phyloP scores from a whole-genome alignment of 331 rosid species.

The Pyrus hybrid region DNA sequence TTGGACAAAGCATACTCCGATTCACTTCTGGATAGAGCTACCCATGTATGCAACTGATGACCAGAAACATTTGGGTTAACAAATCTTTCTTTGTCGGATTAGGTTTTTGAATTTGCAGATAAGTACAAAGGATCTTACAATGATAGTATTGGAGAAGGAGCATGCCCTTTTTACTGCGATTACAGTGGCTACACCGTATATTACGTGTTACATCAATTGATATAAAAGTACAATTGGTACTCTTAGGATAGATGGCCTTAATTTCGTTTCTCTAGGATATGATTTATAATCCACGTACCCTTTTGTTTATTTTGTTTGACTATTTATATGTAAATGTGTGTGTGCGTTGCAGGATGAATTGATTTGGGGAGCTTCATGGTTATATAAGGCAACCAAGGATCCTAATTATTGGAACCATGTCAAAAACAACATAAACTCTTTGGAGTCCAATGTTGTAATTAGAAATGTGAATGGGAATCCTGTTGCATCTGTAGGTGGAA shows the following conservation, averaged over 20 bases:
- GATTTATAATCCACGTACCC: too few species aligned
- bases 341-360: conserved; percentile 40
- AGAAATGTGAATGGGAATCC: conserved; percentile 3
- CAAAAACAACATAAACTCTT: conserved; percentile 17
- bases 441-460: background rate
- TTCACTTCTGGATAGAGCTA: conserved; percentile 11
- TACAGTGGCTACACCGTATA: background rate
- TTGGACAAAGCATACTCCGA: conserved; percentile 8
- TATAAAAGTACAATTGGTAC: background rate
- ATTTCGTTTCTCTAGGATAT: background rate
- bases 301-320: too few species aligned
- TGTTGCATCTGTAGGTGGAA: background rate
- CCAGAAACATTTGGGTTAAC: background rate
- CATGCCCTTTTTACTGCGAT: conserved; percentile 61
- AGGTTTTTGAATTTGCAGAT: conserved; percentile 67
- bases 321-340: too few species aligned
- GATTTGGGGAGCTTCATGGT: conserved; percentile 73
- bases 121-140: conserved; percentile 44
- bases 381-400: conserved; percentile 37
- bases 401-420: conserved; percentile 29
- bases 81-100: background rate
- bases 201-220: background rate
- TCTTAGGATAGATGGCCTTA: background rate
- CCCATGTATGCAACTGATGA: background rate
- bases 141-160: conserved; percentile 18